Evolutionary conservation across 1,139 yeast species (phyloP), one percentile per base, ranked within the genome.

Genomic region (Starmera stellimalicola): DNA sequence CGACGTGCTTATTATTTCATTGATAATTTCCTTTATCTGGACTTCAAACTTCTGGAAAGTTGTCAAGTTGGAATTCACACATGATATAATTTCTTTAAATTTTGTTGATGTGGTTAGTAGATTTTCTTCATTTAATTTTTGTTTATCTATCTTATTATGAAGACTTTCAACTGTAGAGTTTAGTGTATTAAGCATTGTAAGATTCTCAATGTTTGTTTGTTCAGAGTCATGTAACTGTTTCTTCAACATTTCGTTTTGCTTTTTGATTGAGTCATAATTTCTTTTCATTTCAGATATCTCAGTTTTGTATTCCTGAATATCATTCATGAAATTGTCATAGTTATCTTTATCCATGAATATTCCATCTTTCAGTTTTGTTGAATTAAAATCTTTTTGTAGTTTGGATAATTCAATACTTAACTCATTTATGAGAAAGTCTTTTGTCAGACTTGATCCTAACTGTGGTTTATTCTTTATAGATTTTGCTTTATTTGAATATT

Each of bases 401-500:
- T 65, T 69, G 6, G 71, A 61, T n/a, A 77, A 58, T 44, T 77
- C 84, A 12, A 59, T 59, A 2, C 77, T 66, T 31, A 78, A 58
- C 39, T 71, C 78, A 42, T 68, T 72, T 16, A 79, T 63, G 18
- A 77, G 54, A 2, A 73, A 64, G 39, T 70, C 76, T 44, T 76
- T 77, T 36, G 58, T 51, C 40, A 76, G 54, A 11, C 57, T 48
- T 2, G 58, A 52, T 0, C 70, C 68, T 29, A 54, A 60, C 48
- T 73, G 81, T 6, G 85, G 84, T 37, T 69, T 61, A 45, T 77
- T 77, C 45, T 70, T 70, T 31, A 77, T 75, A 45, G 68, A 72
- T 42, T 76, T 77, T 2, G 81, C 83, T 45, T 75, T 74, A 36
- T 71, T 66, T 5, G 83, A 82, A 52, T 77, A 77, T 41, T 74